Conservation (phyloP, 176 grass and related monocot genomes). For the Saccharum spontaneum region DNA sequence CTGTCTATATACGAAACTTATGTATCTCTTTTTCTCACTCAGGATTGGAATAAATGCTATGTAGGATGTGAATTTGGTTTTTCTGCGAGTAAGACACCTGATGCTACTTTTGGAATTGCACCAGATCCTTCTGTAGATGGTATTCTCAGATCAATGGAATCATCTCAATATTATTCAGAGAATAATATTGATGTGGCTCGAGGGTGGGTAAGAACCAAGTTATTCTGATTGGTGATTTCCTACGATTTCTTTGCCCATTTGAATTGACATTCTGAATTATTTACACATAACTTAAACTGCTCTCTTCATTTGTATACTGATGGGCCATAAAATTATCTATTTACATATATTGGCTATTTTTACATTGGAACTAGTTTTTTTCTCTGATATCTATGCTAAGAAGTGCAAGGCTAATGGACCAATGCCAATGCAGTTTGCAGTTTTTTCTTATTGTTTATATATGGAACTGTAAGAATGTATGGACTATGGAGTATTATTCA, state of each 20-base stretch:
- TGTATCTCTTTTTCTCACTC: constrained; percentile 31
- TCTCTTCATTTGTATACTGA: neutral
- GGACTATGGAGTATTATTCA: constrained; percentile 1
- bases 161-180: constrained; percentile 93
- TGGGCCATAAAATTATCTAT: neutral
- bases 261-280: constrained; percentile 18
- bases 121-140: constrained; percentile 47
- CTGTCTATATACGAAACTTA: constrained; percentile 25
- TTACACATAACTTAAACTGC: constrained; percentile 1
- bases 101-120: constrained; percentile 80
- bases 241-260: constrained; percentile 6
- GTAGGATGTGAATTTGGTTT: constrained; percentile 83
- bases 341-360: constrained; percentile 4
- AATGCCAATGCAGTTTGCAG: constrained; percentile 11
- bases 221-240: constrained; percentile 31
- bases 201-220: constrained; percentile 95
- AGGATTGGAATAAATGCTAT: constrained; percentile 85
- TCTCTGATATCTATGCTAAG: constrained; percentile 2
- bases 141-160: constrained; percentile 96
- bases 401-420: neutral
- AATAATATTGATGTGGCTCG: constrained; percentile 73
- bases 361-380: neutral
- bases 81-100: constrained; percentile 66
- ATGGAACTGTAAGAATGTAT: neutral
- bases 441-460: neutral